These are phyloP conservation scores for Colletotrichum spaethianum DNA, from an alignment of 2,329 filamentous ascomycete genomes.

Conservation along the genomic window DNA sequence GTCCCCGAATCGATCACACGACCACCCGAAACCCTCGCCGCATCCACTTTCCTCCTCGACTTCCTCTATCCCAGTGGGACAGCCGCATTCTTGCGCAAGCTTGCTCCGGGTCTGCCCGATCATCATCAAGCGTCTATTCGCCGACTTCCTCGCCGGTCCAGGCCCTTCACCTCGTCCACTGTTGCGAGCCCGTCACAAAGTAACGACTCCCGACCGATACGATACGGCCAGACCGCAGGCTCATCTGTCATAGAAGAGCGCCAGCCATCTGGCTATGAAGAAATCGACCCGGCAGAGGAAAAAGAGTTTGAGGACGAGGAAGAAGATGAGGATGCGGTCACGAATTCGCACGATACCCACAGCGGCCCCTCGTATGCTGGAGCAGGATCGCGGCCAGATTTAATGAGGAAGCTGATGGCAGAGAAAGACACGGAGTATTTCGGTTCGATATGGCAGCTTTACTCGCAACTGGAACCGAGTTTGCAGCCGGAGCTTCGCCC, in stretches of 20 bases:
- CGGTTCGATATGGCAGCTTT: slow-evolving; percentile 61
- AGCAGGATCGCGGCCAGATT: slow-evolving; percentile 32
- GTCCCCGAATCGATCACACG: slow-evolving; percentile 45
- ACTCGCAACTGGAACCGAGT: slow-evolving; percentile 52
- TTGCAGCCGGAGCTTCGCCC: slow-evolving; percentile 49
- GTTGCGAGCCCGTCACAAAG: slow-evolving; percentile 3
- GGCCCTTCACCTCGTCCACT: slow-evolving; percentile 47
- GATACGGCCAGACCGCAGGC: not conserved
- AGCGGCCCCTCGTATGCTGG: slow-evolving; percentile 34
- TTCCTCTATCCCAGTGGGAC: slow-evolving; percentile 68
- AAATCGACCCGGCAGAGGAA: not conserved
- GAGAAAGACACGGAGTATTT: slow-evolving; percentile 48
- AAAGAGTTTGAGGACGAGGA: not conserved
- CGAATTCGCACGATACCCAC: slow-evolving; percentile 13
- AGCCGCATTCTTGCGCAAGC: slow-evolving; percentile 57
- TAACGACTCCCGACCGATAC: not conserved
- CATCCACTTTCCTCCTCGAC: slow-evolving; percentile 68
- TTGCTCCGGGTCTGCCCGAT: slow-evolving; percentile 43
- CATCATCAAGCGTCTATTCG: slow-evolving; percentile 39
- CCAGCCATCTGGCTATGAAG: not conserved
- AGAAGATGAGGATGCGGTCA: not conserved
- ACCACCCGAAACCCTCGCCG: slow-evolving; percentile 52
- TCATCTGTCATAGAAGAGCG: not conserved
- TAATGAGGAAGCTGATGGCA: slow-evolving; percentile 46
- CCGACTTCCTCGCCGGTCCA: slow-evolving; percentile 38